Conservation (phyloP, 768 basidiomycete species). For the Leccinum imitatum region DNA sequence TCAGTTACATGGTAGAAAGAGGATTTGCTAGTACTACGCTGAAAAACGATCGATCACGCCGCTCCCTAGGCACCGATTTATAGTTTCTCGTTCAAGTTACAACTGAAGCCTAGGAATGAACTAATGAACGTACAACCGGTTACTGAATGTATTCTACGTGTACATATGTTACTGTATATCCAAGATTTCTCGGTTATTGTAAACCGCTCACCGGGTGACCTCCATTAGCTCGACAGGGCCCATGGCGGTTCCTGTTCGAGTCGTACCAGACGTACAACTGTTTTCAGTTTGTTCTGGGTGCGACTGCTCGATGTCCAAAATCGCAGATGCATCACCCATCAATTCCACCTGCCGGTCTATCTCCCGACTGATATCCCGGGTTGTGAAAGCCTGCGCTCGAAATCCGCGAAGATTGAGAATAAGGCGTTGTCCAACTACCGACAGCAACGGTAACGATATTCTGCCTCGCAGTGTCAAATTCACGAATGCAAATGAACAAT, state of each 20-base stretch:
- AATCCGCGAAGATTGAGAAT: conserved; percentile 19
- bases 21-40: no score
- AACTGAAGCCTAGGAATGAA: no score
- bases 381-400: background rate
- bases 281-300: background rate
- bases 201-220: background rate
- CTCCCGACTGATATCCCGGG: conserved; percentile 7
- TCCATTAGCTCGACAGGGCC: background rate
- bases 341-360: background rate
- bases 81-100: no score
- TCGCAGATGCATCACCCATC: background rate
- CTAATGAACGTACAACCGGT: no score
- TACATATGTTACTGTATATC: no score
- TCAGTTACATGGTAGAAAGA: no score
- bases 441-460: conserved; percentile 13
- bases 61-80: no score
- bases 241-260: background rate
- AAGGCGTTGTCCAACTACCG: conserved; percentile 18
- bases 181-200: background rate
- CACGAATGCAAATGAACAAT: background rate
- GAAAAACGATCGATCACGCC: no score
- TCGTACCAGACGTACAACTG: background rate
- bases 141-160: no score
- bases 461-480: conserved; percentile 1
- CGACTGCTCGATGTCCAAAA: background rate